A percentile compares a stretch with the other conserved stretches of the same genome.
Evolutionary conservation across 1,284 basidiomycete genomes (phyloP).

Genomic region (Afroboletus lepidellus): DNA sequence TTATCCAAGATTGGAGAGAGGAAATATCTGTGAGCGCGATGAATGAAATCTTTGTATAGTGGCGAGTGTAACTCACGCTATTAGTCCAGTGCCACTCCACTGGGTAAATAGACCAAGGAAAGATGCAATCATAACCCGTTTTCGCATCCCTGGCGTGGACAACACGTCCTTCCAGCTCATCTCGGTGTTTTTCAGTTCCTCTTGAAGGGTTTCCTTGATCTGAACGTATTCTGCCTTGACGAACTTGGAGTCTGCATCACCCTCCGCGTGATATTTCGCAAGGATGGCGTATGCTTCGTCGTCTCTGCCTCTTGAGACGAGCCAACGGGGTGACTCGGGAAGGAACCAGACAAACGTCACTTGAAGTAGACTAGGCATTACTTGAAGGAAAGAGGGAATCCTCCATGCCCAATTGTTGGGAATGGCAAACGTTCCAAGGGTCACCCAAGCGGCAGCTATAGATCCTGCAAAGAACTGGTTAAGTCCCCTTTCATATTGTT

Average conservation of each 20-base stretch:
- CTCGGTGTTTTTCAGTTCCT: not conserved
- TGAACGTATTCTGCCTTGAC: slow-evolving; percentile 15
- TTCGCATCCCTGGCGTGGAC: slow-evolving; percentile 8
- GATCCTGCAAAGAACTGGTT: not conserved
- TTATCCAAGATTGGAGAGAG: slow-evolving; percentile 19
- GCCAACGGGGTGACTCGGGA: not conserved
- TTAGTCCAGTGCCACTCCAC: slow-evolving; percentile 29
- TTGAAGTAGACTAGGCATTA: not conserved
- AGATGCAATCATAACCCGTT: not conserved
- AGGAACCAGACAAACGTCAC: not conserved
- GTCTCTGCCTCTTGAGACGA: not conserved
- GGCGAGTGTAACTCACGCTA: not conserved
- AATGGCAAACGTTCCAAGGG: not conserved
- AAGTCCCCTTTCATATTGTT: not conserved
- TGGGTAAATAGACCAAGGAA: slow-evolving; percentile 48
- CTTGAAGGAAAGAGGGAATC: not conserved
- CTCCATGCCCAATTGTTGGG: not conserved
- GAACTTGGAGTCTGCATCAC: slow-evolving; percentile 11
- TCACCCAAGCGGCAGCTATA: not conserved
- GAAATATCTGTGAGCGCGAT: slow-evolving; percentile 1
- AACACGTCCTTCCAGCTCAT: not conserved
- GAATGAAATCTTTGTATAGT: not conserved
- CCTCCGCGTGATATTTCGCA: slow-evolving; percentile 17
- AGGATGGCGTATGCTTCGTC: slow-evolving; percentile 5
- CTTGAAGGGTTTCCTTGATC: slow-evolving; percentile 29